Percentiles rank a stretch among this genome's conserved stretches.
Conservation (phyloP, 139 green algal species). For the Chlorokybus atmophyticus region DNA sequence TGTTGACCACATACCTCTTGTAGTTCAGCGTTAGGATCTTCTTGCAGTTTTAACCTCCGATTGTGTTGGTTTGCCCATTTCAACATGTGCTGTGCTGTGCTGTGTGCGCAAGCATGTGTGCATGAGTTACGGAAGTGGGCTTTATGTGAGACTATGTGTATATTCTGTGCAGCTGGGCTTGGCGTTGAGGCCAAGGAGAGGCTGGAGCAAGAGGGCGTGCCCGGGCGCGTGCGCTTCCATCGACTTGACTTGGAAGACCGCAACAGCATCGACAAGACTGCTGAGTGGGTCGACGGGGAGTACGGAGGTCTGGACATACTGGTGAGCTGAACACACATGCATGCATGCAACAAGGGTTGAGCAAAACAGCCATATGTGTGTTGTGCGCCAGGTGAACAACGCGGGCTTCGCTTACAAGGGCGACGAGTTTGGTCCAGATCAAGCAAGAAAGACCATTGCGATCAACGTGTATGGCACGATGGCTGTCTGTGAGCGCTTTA, state of each 20-base stretch:
- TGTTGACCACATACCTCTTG: not conserved
- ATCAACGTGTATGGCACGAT: conserved; percentile 26
- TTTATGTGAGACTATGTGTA: too few relatives aligned
- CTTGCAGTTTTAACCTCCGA: not conserved
- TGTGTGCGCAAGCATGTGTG: not conserved
- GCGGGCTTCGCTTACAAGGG: conserved; percentile 32
- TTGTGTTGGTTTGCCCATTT: not conserved
- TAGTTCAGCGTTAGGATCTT: not conserved
- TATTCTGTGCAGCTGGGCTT: not conserved
- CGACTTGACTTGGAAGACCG: conserved; percentile 24
- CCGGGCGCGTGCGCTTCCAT: conserved; percentile 18
- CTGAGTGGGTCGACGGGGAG: conserved; percentile 25
- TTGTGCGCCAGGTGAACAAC: conserved; percentile 19
- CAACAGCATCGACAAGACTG: conserved; percentile 14
- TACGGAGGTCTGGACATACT: conserved; percentile 28
- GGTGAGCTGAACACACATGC: conserved; percentile 3
- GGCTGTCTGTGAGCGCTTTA: conserved; percentile 16
- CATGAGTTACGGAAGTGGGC: too few relatives aligned
- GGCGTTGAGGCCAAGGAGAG: conserved; percentile 26
- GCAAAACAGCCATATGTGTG: not conserved
- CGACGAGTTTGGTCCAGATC: conserved; percentile 24
- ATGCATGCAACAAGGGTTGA: not conserved
- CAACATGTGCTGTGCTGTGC: not conserved
- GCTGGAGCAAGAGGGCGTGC: conserved; percentile 10
- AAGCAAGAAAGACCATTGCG: conserved; percentile 22